Evolutionary conservation across 2,329 filamentous ascomycete species (phyloP).

Genomic region (Cordyceps javanica): DNA sequence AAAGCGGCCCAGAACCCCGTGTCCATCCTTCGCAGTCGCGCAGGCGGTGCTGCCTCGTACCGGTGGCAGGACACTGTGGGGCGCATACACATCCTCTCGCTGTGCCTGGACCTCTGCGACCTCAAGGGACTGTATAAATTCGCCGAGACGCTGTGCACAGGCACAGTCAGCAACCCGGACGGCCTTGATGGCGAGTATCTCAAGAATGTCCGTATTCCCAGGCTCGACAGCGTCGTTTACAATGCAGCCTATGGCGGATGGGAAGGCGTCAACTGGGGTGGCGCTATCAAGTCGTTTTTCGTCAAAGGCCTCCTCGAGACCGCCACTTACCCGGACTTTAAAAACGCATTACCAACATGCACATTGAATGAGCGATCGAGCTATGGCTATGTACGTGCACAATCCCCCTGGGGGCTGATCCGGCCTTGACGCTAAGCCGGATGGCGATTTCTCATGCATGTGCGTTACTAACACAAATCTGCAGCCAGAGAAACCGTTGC

Average conservation of each 20-base stretch:
- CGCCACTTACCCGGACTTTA: slow-evolving; percentile 73
- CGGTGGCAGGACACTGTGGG: slow-evolving; percentile 34
- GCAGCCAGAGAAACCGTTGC: slow-evolving; percentile 48
- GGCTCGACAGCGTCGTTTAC: slow-evolving; percentile 72
- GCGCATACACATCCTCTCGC: slow-evolving; percentile 52
- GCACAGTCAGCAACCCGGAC: slow-evolving; percentile 40
- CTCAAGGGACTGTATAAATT: slow-evolving; percentile 44
- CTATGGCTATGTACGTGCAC: slow-evolving; percentile 28
- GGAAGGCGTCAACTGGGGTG: slow-evolving; percentile 67
- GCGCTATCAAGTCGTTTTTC: slow-evolving; percentile 48
- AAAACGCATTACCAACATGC: slow-evolving; percentile 50
- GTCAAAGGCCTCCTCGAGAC: slow-evolving; percentile 57
- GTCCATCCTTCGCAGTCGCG: slow-evolving; percentile 30
- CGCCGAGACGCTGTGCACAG: slow-evolving; percentile 39
- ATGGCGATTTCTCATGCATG: not conserved
- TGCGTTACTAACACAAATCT: not conserved
- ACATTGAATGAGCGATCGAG: slow-evolving; percentile 34
- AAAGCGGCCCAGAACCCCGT: slow-evolving; percentile 33
- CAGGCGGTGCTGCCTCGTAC: slow-evolving; percentile 22
- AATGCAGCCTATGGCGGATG: slow-evolving; percentile 90
- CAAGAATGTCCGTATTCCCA: slow-evolving; percentile 49
- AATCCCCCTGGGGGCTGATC: not conserved
- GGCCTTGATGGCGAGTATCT: slow-evolving; percentile 31
- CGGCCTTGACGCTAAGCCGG: not conserved
- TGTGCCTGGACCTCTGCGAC: slow-evolving; percentile 56